Percentiles rank a stretch among this genome's conserved stretches.
These are phyloP conservation scores for Pelargonium nanum DNA, from an alignment of 345 rosid species.

Conservation along the genomic window DNA sequence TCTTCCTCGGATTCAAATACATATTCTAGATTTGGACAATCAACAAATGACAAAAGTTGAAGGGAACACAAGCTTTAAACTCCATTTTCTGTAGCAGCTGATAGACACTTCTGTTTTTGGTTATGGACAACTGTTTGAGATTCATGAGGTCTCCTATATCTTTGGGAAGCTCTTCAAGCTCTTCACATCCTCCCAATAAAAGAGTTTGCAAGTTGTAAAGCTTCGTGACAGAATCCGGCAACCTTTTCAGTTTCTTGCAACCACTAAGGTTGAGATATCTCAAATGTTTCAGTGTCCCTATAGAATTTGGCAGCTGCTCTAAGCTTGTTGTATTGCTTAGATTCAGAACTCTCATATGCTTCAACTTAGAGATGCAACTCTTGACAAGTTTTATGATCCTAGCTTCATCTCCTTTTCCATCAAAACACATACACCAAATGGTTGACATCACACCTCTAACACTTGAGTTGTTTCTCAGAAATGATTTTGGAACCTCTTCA, in stretches of 20 bases:
- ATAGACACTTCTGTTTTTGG: no score
- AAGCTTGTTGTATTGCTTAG: not conserved
- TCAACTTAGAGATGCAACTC: not conserved
- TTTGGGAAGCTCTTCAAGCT: not conserved
- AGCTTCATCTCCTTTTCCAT: not conserved
- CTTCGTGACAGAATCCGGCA: not conserved
- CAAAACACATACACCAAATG: no score
- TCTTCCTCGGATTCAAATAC: no score
- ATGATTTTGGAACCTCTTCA: not conserved
- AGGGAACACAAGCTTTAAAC: no score
- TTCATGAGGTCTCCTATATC: not conserved
- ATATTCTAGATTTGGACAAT: no score
- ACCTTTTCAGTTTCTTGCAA: not conserved
- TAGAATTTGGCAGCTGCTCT: not conserved
- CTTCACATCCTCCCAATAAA: not conserved
- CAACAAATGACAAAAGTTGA: no score
- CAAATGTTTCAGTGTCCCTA: conserved; percentile 2
- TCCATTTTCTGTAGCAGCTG: no score
- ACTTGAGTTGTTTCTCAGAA: not conserved
- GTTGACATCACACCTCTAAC: no score
- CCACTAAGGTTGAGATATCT: not conserved
- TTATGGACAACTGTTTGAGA: not conserved
- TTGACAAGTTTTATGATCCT: not conserved
- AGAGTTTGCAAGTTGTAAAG: not conserved
- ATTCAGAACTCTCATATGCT: not conserved